phyloP scores from a whole-genome alignment of 768 basidiomycete genomes.

The Agaricus subrufescens region DNA sequence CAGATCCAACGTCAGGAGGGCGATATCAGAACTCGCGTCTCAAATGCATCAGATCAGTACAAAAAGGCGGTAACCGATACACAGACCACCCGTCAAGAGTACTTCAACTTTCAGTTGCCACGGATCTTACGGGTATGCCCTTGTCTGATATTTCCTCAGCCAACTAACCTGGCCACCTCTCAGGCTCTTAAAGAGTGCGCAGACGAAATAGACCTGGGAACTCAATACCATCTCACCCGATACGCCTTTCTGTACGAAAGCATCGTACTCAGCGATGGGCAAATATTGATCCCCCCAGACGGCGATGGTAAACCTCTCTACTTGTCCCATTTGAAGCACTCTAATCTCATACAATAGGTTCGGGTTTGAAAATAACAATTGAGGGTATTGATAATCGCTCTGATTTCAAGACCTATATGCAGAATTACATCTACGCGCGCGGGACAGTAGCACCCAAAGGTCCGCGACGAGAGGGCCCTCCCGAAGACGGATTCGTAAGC shows the following conservation, averaged over 20 bases:
- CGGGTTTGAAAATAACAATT: slow-evolving; percentile 80
- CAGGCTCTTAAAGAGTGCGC: slow-evolving; percentile 91
- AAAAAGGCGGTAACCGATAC: slow-evolving; percentile 88
- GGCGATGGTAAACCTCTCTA: slow-evolving; percentile 56
- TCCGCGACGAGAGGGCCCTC: slow-evolving; percentile 84
- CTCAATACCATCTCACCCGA: slow-evolving; percentile 92
- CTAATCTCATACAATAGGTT: slow-evolving; percentile 22
- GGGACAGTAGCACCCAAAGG: slow-evolving; percentile 56
- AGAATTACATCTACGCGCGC: slow-evolving; percentile 92
- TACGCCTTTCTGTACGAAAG: slow-evolving; percentile 95
- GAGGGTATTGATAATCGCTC: slow-evolving; percentile 92
- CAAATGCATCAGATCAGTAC: slow-evolving; percentile 81
- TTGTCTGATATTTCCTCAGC: neutral
- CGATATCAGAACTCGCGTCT: slow-evolving; percentile 84
- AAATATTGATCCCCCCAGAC: slow-evolving; percentile 69
- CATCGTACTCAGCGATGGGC: slow-evolving; percentile 83
- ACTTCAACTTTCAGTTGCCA: slow-evolving; percentile 96
- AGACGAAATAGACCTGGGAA: slow-evolving; percentile 96
- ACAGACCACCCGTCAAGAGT: slow-evolving; percentile 90
- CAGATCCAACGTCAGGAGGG: slow-evolving; percentile 93
- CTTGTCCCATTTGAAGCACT: neutral
- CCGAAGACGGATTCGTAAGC: slow-evolving; percentile 91
- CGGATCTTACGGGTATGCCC: slow-evolving; percentile 81
- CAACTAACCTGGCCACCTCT: neutral
- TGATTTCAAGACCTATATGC: slow-evolving; percentile 97